A percentile compares a stretch with the other conserved stretches of the same genome.
Evolutionary conservation across 164 flowering plant species (phyloP).

Genomic region (Sedum album): DNA sequence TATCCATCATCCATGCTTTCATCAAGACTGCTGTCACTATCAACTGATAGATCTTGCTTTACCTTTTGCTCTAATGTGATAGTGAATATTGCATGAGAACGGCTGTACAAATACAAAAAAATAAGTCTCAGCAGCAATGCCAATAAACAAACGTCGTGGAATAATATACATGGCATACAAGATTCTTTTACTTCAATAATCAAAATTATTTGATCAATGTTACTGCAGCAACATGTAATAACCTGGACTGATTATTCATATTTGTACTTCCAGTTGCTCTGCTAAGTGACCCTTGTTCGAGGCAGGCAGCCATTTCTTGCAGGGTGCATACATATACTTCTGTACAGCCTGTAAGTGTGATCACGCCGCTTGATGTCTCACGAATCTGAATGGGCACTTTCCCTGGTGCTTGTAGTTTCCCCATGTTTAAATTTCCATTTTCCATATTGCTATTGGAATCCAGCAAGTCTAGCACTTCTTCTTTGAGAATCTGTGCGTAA

Average conservation of each 20-base stretch:
- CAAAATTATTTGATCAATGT: not conserved
- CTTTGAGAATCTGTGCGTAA: slow-evolving; percentile 72
- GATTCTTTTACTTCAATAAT: not conserved
- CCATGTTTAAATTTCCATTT: slow-evolving; percentile 47
- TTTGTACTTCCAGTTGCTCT: slow-evolving; percentile 98
- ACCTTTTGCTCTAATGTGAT: slow-evolving; percentile 94
- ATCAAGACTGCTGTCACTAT: slow-evolving; percentile 25
- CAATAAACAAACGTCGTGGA: not conserved
- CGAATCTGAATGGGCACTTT: slow-evolving; percentile 96
- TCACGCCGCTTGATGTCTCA: slow-evolving; percentile 90
- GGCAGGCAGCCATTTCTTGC: slow-evolving; percentile 90
- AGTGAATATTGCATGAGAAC: slow-evolving; percentile 99
- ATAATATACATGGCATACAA: not conserved
- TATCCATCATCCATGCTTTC: slow-evolving; percentile 50
- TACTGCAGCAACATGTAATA: not conserved
- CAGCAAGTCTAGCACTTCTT: slow-evolving; percentile 92
- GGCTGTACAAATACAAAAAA: slow-evolving; percentile 37
- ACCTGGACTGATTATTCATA: slow-evolving; percentile 99
- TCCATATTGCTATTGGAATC: slow-evolving; percentile 70
- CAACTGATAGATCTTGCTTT: slow-evolving; percentile 28
- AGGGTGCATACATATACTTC: slow-evolving; percentile 71
- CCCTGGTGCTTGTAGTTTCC: slow-evolving; percentile 63
- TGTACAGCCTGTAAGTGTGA: slow-evolving; percentile 91
- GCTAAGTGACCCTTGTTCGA: slow-evolving; percentile 91
- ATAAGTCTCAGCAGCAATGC: not conserved